Conservation (phyloP, 331 rosid species). For the Cydonia oblonga region DNA sequence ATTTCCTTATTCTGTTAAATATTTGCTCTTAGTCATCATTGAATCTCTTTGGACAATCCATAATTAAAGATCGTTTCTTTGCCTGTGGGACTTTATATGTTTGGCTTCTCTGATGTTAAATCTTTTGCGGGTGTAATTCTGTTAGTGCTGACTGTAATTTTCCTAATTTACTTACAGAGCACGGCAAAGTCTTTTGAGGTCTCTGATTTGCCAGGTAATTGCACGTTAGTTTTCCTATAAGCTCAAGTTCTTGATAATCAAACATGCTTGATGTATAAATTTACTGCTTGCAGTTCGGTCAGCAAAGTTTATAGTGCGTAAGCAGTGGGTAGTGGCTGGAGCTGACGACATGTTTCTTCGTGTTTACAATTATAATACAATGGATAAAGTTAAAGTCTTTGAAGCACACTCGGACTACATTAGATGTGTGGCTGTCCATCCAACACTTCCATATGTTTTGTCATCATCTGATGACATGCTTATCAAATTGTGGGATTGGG, state of each 20-base stretch:
- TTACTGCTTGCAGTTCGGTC: slow-evolving; percentile 60
- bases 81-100: neutral
- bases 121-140: neutral
- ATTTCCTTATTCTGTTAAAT: neutral
- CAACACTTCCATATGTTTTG: slow-evolving; percentile 58
- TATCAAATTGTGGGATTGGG: slow-evolving; percentile 82
- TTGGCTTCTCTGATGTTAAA: neutral
- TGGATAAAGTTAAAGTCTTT: slow-evolving; percentile 50
- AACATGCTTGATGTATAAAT: slow-evolving; percentile 6
- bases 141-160: slow-evolving; percentile 13
- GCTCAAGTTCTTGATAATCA: neutral
- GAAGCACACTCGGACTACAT: slow-evolving; percentile 72
- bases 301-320: slow-evolving; percentile 60
- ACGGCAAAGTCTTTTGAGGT: neutral
- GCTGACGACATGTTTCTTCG: slow-evolving; percentile 68
- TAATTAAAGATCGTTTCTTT: neutral
- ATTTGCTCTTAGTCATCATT: neutral
- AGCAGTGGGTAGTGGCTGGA: slow-evolving; percentile 72
- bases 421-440: slow-evolving; percentile 73
- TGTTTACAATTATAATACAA: slow-evolving; percentile 44
- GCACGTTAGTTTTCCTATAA: neutral
- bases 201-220: slow-evolving; percentile 34
- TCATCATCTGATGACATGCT: slow-evolving; percentile 84
- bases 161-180: neutral
- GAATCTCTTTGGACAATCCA: neutral